A percentile compares a stretch with the other conserved stretches of the same genome.
These are phyloP conservation scores for Penicillium daleae DNA, from an alignment of 495 filamentous ascomycete genomes.

Conservation along the genomic window DNA sequence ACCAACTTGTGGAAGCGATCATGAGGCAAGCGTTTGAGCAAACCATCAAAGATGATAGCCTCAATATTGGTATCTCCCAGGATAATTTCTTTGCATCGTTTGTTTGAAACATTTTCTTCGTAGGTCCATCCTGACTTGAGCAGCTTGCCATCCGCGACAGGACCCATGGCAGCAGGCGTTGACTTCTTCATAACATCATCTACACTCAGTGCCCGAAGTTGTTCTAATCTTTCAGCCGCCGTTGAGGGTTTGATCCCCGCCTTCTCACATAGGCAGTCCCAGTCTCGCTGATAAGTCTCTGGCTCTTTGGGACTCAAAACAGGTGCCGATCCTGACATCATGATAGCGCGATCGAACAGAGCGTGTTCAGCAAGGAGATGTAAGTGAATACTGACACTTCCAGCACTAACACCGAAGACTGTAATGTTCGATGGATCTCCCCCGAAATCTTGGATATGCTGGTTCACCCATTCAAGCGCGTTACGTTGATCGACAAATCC, in stretches of 20 bases:
- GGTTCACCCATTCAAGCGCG: conserved; percentile 16
- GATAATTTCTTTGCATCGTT: conserved; percentile 15
- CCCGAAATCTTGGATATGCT: conserved; percentile 13
- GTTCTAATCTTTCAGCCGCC: background rate
- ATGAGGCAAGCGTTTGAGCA: conserved; percentile 5
- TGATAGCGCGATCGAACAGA: conserved; percentile 16
- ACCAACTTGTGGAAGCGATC: conserved; percentile 1
- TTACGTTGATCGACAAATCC: conserved; percentile 16
- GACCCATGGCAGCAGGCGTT: conserved; percentile 10
- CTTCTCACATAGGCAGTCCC: conserved; percentile 7
- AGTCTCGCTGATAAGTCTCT: conserved; percentile 6
- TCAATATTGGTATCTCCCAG: conserved; percentile 15
- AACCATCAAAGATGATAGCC: conserved; percentile 13
- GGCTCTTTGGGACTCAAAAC: conserved; percentile 1
- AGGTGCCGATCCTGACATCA: conserved; percentile 13
- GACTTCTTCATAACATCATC: conserved; percentile 8
- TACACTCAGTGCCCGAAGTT: conserved; percentile 6
- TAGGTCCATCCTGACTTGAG: conserved; percentile 6
- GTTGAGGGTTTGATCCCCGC: background rate
- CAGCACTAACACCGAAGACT: conserved; percentile 14
- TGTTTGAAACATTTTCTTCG: conserved; percentile 5
- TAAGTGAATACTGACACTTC: conserved; percentile 13
- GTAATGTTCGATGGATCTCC: conserved; percentile 14
- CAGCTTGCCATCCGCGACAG: conserved; percentile 6
- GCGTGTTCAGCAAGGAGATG: conserved; percentile 11